Evolutionary conservation across 345 rosid species (phyloP).

Genomic region (Anacardium occidentale): DNA sequence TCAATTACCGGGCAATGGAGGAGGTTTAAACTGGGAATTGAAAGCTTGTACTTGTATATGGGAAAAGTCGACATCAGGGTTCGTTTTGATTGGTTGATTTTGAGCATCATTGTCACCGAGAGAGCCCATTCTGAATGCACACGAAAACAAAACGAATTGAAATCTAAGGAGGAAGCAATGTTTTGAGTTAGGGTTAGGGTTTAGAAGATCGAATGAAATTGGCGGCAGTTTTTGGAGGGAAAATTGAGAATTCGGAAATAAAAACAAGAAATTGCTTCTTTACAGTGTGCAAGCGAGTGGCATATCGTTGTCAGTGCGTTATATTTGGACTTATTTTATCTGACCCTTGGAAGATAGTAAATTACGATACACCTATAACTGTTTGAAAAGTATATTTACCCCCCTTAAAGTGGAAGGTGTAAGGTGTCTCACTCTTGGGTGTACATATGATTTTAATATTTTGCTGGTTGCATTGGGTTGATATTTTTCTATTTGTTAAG

Average conservation of each 20-base stretch:
- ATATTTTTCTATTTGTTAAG: too few species aligned
- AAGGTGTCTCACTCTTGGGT: too few species aligned
- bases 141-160: not conserved
- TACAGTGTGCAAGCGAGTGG: too few species aligned
- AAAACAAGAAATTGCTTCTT: too few species aligned
- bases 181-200: conserved; percentile 1
- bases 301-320: too few species aligned
- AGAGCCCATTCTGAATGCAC: conserved; percentile 29
- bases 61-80: conserved; percentile 1
- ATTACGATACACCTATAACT: too few species aligned
- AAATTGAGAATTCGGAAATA: conserved; percentile 1
- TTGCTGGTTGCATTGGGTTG: too few species aligned
- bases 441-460: too few species aligned
- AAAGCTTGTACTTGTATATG: conserved; percentile 7
- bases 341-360: too few species aligned
- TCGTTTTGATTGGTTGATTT: conserved; percentile 7
- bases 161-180: not conserved
- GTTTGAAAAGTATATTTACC: too few species aligned
- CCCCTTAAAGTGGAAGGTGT: too few species aligned
- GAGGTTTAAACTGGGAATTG: conserved; percentile 22
- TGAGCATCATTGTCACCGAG: conserved; percentile 10
- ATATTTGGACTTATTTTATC: too few species aligned
- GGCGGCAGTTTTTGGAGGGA: conserved; percentile 44
- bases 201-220: not conserved
- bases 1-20: conserved; percentile 21